These are phyloP conservation scores for Podospora tetraspora DNA, from an alignment of 495 filamentous ascomycete species.

Conservation along the genomic window DNA sequence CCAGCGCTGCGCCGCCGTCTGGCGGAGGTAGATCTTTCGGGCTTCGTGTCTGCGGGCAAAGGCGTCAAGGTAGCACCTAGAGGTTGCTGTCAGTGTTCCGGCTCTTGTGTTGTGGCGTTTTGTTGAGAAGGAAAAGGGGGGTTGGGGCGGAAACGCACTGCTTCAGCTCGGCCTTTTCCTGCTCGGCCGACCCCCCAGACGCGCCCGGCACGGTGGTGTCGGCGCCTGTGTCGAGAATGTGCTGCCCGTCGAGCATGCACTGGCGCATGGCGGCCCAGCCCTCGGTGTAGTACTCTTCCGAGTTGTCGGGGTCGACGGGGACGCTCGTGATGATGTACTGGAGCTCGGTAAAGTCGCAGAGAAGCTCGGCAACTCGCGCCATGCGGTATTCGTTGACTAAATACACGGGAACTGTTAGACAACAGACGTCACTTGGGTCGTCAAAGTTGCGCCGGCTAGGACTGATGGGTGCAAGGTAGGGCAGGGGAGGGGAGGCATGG, in stretches of 20 bases:
- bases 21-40: slow-evolving; percentile 78
- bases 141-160: slow-evolving; percentile 49
- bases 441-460: slow-evolving; percentile 2
- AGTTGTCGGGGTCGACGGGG: slow-evolving; percentile 49
- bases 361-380: slow-evolving; percentile 74
- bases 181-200: slow-evolving; percentile 57
- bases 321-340: slow-evolving; percentile 74
- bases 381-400: slow-evolving; percentile 82
- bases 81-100: background rate
- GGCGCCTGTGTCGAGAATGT: slow-evolving; percentile 58
- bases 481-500: slow-evolving; percentile 3
- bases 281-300: slow-evolving; percentile 70
- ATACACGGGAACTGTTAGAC: slow-evolving; percentile 25
- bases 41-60: slow-evolving; percentile 75
- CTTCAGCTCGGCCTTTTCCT: slow-evolving; percentile 67
- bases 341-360: slow-evolving; percentile 77
- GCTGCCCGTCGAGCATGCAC: slow-evolving; percentile 67
- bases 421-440: background rate
- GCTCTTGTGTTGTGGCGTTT: background rate
- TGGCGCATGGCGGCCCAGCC: slow-evolving; percentile 73
- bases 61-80: slow-evolving; percentile 72
- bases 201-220: slow-evolving; percentile 60
- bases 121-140: background rate
- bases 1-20: slow-evolving; percentile 75
- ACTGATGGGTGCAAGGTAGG: background rate